Base-by-base conservation (phyloP, 2,329 filamentous ascomycete genomes). In the Lachnellula arida region DNA sequence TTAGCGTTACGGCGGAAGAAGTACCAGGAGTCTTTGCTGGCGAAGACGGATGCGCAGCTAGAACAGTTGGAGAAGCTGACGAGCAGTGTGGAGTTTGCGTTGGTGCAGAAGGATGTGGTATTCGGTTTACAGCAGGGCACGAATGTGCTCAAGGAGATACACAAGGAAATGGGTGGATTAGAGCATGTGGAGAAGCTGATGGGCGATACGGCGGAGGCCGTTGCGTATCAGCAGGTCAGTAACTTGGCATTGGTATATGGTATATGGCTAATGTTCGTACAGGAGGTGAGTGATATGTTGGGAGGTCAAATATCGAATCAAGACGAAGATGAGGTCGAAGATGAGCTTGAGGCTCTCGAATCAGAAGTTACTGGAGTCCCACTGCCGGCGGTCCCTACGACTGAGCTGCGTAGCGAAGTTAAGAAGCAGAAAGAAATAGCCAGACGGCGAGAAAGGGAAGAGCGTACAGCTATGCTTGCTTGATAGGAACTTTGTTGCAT, bases 281-380 rank as follows among this genome's bases (percentile, higher is more conserved):
- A 96, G 89, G 93, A 99, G 77, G 82, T 99, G 65, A 94, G 87
- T 74, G 90, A 96, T 49, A 89, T 97, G 81, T 82, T 99, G 2
- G 89, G 87, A 35, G 89, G 89, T 12, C 85, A 87, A 65, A 92
- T 99, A 76, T 90, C 91, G 14, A 94, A 91, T 68, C 88, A 95
- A 67, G 94, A 99, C 73, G 94, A 99, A 72, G 93, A 97, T 68
- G 94, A 97, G 68, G 94, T 99, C 35, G 94, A 99, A 71, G 92
- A 97, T 68, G 94, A 99, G 75, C 78, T 99, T 51, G 90, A 89
- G 54, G 87, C 86, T 1, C 78, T 99, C 62, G 88, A 92, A 71
- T 78, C 77, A 42, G 85, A 92, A 67, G 71, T 84, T 52, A 72
- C 70, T 42, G 73, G 72, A 35, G 59, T 66, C 43, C 58, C 62